Percentiles rank a stretch among this genome's conserved stretches.
phyloP scores from a whole-genome alignment of 495 filamentous ascomycete genomes.

The Parachaetomium inaequale region DNA sequence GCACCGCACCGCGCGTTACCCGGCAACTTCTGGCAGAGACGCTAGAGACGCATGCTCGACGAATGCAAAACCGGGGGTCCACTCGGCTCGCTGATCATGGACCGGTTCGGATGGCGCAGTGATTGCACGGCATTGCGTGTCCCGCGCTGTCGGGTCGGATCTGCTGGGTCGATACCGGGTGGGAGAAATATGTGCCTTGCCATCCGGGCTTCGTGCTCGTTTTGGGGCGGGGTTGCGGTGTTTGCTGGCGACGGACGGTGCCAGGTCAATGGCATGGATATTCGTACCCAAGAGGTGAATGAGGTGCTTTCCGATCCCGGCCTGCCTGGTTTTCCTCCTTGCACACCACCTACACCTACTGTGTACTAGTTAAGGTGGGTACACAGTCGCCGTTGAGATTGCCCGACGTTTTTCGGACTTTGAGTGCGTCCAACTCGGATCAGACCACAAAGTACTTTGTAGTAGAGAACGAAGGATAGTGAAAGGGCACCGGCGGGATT shows the following conservation, averaged over 20 bases:
- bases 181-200: background rate
- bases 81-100: background rate
- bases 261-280: too few relatives aligned
- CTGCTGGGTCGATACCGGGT: background rate
- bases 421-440: background rate
- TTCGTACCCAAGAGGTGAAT: too few relatives aligned
- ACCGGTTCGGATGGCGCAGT: conserved; percentile 5
- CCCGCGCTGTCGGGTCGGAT: conserved; percentile 13
- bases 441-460: too few relatives aligned
- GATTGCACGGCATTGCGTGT: conserved; percentile 1
- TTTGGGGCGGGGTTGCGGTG: background rate
- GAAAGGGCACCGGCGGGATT: background rate
- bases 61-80: background rate
- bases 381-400: background rate
- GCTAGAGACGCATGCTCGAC: background rate
- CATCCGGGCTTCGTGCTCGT: background rate
- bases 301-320: background rate
- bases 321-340: too few relatives aligned
- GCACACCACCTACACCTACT: too few relatives aligned
- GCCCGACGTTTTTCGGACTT: background rate
- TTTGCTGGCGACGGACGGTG: too few relatives aligned
- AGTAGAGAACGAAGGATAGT: too few relatives aligned
- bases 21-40: background rate
- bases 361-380: background rate
- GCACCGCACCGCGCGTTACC: background rate